Conservation (phyloP, 2,329 filamentous ascomycete genomes). For the Monosporascus sp. region DNA sequence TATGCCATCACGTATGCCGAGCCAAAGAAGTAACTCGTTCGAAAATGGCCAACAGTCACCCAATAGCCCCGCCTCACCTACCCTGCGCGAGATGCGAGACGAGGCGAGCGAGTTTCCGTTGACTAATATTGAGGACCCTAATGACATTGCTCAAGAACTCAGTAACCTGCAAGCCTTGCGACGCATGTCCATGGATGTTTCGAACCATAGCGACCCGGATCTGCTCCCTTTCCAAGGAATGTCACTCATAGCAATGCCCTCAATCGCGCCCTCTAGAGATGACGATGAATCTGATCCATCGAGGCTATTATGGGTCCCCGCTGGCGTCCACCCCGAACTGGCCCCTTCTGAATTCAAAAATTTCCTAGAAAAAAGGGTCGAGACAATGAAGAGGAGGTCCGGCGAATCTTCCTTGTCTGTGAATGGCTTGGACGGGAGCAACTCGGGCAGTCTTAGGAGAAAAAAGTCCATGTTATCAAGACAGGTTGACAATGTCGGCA, state of each 20-base stretch:
- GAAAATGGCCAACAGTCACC: conserved; percentile 30
- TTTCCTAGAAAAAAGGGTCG: conserved; percentile 88
- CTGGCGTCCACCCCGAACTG: conserved; percentile 86
- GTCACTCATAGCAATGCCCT: conserved; percentile 63
- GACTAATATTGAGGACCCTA: conserved; percentile 84
- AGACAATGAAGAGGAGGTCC: conserved; percentile 80
- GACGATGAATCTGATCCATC: conserved; percentile 86
- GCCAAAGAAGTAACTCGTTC: conserved; percentile 35
- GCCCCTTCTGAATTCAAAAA: conserved; percentile 95
- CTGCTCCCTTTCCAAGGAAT: conserved; percentile 65
- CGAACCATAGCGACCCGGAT: conserved; percentile 66
- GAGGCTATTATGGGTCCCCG: conserved; percentile 90
- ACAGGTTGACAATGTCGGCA: conserved; percentile 72
- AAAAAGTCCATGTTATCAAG: conserved; percentile 95
- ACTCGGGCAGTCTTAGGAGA: conserved; percentile 62
- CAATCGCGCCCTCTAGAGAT: conserved; percentile 63
- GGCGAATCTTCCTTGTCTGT: conserved; percentile 62
- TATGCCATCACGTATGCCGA: conserved; percentile 32
- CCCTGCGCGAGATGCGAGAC: conserved; percentile 48
- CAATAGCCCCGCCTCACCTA: conserved; percentile 42
- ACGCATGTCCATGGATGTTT: conserved; percentile 92
- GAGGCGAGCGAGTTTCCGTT: conserved; percentile 75
- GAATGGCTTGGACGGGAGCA: conserved; percentile 48
- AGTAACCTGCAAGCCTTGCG: conserved; percentile 87
- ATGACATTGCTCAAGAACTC: conserved; percentile 83